phyloP scores from a whole-genome alignment of 2,329 filamentous ascomycete species.

The Nothopassalora personata region DNA sequence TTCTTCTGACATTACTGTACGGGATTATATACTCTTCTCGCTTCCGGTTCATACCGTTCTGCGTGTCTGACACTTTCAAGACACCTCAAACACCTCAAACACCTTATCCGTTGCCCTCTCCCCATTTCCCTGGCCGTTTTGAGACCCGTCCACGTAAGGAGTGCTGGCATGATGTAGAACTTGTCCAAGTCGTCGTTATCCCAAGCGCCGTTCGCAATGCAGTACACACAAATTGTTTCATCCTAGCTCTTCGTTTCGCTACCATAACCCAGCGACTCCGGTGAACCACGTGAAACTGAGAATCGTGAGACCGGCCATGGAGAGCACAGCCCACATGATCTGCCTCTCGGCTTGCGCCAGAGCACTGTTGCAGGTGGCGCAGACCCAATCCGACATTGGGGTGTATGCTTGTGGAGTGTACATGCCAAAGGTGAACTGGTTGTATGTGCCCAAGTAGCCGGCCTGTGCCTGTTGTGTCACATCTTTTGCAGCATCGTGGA shows the following conservation, averaged over 20 bases:
- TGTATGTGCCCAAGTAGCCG: constrained; percentile 51
- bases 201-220: constrained; percentile 18
- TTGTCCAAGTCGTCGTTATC: constrained; percentile 8
- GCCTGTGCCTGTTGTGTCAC: constrained; percentile 48
- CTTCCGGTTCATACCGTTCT: neutral
- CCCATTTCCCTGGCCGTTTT: constrained; percentile 1
- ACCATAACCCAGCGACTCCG: constrained; percentile 40
- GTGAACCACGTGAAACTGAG: constrained; percentile 53
- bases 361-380: constrained; percentile 54
- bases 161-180: constrained; percentile 10
- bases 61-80: neutral
- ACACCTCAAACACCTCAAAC: neutral
- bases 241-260: neutral
- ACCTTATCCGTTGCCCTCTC: neutral
- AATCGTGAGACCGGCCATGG: constrained; percentile 53
- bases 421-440: constrained; percentile 57
- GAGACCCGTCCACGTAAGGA: constrained; percentile 11
- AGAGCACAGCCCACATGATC: constrained; percentile 51
- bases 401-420: constrained; percentile 52
- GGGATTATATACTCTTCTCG: constrained; percentile 11
- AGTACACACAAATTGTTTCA: constrained; percentile 6
- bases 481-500: constrained; percentile 54
- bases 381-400: constrained; percentile 41
- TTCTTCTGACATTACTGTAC: constrained; percentile 13
- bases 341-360: constrained; percentile 50